These are phyloP conservation scores for Nannochloris sp. DNA, from an alignment of 139 green algal genomes.

Conservation along the genomic window DNA sequence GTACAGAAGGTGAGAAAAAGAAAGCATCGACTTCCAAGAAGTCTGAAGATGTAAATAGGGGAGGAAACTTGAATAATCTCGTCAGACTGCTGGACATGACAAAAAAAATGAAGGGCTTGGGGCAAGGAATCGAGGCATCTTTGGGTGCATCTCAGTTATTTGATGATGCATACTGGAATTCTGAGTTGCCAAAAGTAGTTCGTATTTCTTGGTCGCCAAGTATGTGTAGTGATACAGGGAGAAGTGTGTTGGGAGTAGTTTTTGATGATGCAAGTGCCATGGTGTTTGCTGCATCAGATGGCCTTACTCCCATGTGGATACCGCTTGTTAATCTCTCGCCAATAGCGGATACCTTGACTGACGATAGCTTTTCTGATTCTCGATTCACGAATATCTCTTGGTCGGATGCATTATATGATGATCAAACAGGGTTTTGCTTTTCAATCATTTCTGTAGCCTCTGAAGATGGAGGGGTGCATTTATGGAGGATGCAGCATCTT, in stretches of 20 bases:
- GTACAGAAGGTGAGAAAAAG: not conserved
- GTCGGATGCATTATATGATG: constrained; percentile 9
- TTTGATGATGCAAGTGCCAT: constrained; percentile 28
- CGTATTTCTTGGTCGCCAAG: constrained; percentile 6
- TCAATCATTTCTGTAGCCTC: constrained; percentile 22
- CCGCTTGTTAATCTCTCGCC: not conserved
- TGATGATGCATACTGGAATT: not conserved
- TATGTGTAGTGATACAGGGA: not conserved
- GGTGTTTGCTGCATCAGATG: constrained; percentile 24
- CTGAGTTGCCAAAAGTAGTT: not conserved
- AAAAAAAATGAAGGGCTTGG: not conserved
- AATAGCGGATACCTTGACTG: not conserved
- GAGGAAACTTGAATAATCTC: not conserved
- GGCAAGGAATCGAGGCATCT: not conserved
- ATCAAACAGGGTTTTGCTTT: constrained; percentile 2
- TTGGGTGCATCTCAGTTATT: not conserved
- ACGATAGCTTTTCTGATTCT: constrained; percentile 6
- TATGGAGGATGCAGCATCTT: constrained; percentile 27
- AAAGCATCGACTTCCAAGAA: not conserved
- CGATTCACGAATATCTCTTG: constrained; percentile 6
- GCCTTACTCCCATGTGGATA: not conserved
- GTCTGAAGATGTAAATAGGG: not conserved
- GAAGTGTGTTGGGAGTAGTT: constrained; percentile 32
- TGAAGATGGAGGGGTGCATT: constrained; percentile 31
- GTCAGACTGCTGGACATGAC: not conserved